Base-by-base conservation (phyloP, 2,329 filamentous ascomycete genomes). In the Neonectria coccinea region DNA sequence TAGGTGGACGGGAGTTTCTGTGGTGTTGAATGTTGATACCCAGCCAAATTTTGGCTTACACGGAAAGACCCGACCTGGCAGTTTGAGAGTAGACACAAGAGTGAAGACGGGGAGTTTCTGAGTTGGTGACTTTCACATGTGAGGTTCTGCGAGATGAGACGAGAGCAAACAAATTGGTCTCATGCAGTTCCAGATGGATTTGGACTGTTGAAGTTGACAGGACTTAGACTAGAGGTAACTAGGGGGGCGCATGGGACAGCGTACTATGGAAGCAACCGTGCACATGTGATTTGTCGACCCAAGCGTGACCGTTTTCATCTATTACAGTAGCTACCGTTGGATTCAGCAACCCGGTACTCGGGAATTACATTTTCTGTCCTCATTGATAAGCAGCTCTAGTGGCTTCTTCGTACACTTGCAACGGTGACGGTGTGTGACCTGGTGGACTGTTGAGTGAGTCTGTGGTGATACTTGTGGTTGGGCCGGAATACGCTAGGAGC, bases 351-450 rank as follows among this genome's bases (percentile, higher is more conserved):
- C 36, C 33, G 33, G 33, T 36, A 36, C 12, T 5, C 14, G 36
- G 33, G 33, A 12, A 36, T 36, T 36, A 16, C 33, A 6, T 25
- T 25, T 25, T 25, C 25, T 25, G 25, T 25, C 5, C 25, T 25
- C 6, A 6, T 25, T 25, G 25, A 25, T 25, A 25, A 25, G 25
- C 25, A 25, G 25, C 25, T 25, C 25, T 25, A 41, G 51, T 25
- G 58, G 52, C 51, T 47, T 25, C 5, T 25, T 1, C 5, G 25
- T 6, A 44, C 51, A 54, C 45, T 45, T 62, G 53, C 53, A 50
- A 56, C 59, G 22, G 45, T 56, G 52, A 62, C 53, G 45, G 59
- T 52, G 36, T n/a, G 16, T 44, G 52, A 54, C 42, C 22, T 25
- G 10, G 10, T 22, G 44, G 20, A 47, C 39, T 41, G 39, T 25